Conservation (phyloP, 2,329 filamentous ascomycete genomes). For the Colletotrichum echinochloae region DNA sequence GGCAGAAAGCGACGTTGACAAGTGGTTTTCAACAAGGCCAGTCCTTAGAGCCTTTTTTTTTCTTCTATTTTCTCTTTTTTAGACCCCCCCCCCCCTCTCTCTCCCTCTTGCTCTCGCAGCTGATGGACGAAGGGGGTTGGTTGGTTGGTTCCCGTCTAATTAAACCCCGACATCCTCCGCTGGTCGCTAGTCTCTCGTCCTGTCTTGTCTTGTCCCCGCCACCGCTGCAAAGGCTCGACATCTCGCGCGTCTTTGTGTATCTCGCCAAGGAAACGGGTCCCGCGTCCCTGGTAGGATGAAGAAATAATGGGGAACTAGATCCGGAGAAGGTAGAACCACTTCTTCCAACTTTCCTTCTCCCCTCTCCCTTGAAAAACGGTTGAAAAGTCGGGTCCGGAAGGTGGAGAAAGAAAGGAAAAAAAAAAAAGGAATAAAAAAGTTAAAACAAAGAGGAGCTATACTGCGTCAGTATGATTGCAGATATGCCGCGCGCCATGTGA, state of each 20-base stretch:
- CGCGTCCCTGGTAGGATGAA: not conserved
- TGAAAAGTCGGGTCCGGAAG: not conserved
- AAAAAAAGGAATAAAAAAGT: no score
- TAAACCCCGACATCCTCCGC: not conserved
- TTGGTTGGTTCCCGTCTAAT: not conserved
- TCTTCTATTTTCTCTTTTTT: no score
- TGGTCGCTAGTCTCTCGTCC: not conserved
- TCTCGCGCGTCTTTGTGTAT: not conserved
- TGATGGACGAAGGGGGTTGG: not conserved
- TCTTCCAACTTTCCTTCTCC: no score
- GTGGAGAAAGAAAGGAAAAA: no score
- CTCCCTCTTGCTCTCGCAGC: no score
- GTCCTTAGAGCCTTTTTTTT: conserved; percentile 4
- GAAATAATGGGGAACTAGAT: not conserved
- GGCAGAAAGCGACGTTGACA: conserved; percentile 9
- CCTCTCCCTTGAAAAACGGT: no score
- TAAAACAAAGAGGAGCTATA: no score
- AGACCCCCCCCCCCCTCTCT: no score
- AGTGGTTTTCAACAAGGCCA: conserved; percentile 7
- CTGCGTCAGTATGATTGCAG: not conserved
- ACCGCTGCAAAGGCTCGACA: no score
- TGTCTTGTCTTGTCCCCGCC: not conserved
- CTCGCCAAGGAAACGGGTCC: not conserved
- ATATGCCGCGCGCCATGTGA: not conserved
- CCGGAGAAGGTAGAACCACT: no score